Evolutionary conservation across 129 eudicot genomes (phyloP).

Genomic region (Chrysanthemum seticuspe): DNA sequence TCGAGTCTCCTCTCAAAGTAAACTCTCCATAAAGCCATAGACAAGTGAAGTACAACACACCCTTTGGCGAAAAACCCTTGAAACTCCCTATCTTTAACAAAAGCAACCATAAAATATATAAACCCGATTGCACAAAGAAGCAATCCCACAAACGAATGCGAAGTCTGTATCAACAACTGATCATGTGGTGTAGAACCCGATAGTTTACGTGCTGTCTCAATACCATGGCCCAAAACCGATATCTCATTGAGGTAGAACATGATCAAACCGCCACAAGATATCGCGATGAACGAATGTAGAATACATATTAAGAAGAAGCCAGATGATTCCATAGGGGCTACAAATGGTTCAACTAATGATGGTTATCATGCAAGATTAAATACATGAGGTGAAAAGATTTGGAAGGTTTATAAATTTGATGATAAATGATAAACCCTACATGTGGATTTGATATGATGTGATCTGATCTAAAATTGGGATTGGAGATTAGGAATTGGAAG

Average conservation of each 20-base stretch:
- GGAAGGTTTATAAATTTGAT: neutral
- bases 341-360: neutral
- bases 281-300: conserved; percentile 51
- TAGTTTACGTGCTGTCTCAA: conserved; percentile 60
- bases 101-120: conserved; percentile 69
- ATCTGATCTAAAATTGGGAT: conserved; percentile 28
- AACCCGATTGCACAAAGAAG: conserved; percentile 64
- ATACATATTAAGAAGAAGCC: conserved; percentile 65
- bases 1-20: conserved; percentile 62
- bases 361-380: conserved; percentile 1
- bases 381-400: neutral
- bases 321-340: conserved; percentile 49
- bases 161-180: conserved; percentile 52
- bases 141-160: conserved; percentile 69
- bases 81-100: conserved; percentile 68
- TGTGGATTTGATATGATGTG: conserved; percentile 5
- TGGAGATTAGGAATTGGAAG: conserved; percentile 18
- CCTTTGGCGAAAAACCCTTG: conserved; percentile 82
- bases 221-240: conserved; percentile 68
- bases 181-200: conserved; percentile 78
- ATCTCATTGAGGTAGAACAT: conserved; percentile 72
- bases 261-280: conserved; percentile 58
- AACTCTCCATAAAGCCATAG: conserved; percentile 71
- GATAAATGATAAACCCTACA: conserved; percentile 2
- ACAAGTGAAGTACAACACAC: conserved; percentile 61